Evolutionary conservation across 2,329 filamentous ascomycete genomes (phyloP), one percentile per base, ranked within the genome.

Genomic region (Fusarium penzigii): DNA sequence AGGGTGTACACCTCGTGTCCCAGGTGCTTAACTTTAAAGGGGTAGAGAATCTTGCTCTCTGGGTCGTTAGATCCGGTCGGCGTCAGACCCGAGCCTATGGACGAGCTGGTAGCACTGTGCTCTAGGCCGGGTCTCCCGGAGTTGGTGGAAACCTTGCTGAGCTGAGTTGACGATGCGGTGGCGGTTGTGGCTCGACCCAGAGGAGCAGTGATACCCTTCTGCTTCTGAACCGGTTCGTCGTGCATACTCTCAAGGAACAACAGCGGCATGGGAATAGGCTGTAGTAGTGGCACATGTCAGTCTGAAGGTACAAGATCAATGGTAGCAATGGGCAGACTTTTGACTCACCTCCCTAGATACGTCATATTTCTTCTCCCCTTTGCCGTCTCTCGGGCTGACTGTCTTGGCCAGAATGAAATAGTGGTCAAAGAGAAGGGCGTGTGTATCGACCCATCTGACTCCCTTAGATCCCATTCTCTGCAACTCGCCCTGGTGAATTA

Each of bases 251-350:
- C 95, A 1, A 99, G 78, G 45, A 96, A 90, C 25, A 99, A 78
- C 3, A 99, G 79, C 63, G 96, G 92, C 93, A 99, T 99, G 0
- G 94, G 94, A 57, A 99, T 97, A 7, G 89, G 91, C 77, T 88
- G 42, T 10, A 34, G 54, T 47, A 25, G 7, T 4, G 20, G 20
- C 20, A 25, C 20, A 25, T 12, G 66, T 72, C 57, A 73, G 59
- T 44, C n/a, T 40, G 14, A 17, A 6, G 32, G 34, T 40, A 8
- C 17, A 12, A 20, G 14, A 14, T 43, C 29, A 3, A 12, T 7
- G 10, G 8, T 7, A 7, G 20, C 20, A 25, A 5, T 25, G 29
- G n/a, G 6, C n/a, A n/a, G 14, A 20, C 17, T 25, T 7, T 25
- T n/a, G 17, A 64, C 81, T 73, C 72, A 88, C 86, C 72, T 96